These are phyloP conservation scores for Cyclotella sp. DNA, from an alignment of 108 stramenopile genomes.

Conservation along the genomic window DNA sequence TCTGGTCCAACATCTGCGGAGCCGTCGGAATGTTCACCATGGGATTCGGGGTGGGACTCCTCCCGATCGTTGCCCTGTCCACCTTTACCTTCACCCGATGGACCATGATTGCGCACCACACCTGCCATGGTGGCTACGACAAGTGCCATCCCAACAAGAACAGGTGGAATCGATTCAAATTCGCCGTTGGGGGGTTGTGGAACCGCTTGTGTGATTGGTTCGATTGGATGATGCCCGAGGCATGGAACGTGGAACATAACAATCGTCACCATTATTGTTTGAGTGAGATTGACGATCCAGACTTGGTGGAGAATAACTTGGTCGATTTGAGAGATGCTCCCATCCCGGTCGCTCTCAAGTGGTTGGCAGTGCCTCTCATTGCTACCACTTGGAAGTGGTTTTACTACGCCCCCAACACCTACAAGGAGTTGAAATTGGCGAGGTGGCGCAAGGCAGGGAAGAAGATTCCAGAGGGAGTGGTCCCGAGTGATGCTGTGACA, in stretches of 20 bases:
- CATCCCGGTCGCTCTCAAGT: conserved; percentile 66
- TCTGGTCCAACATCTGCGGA: conserved; percentile 80
- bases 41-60: conserved; percentile 53
- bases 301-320: conserved; percentile 88
- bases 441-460: conserved; percentile 62
- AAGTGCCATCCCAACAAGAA: conserved; percentile 77
- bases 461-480: conserved; percentile 63
- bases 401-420: conserved; percentile 93
- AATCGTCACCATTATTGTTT: conserved; percentile 90
- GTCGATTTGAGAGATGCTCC: conserved; percentile 63
- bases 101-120: conserved; percentile 93
- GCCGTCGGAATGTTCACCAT: conserved; percentile 75
- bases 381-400: conserved; percentile 89
- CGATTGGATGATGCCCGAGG: conserved; percentile 93
- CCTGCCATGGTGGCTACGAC: conserved; percentile 89
- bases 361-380: conserved; percentile 57
- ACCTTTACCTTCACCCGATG: conserved; percentile 82
- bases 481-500: conserved; percentile 75
- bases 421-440: conserved; percentile 87
- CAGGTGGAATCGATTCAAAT: conserved; percentile 78
- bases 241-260: conserved; percentile 96
- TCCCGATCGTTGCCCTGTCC: conserved; percentile 63
- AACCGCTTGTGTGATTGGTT: conserved; percentile 83
- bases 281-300: conserved; percentile 83
- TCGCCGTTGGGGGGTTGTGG: conserved; percentile 73